A percentile compares a stretch with the other conserved stretches of the same genome.
Evolutionary conservation across 495 filamentous ascomycete genomes (phyloP).

Genomic region (Daldinia caldariorum): DNA sequence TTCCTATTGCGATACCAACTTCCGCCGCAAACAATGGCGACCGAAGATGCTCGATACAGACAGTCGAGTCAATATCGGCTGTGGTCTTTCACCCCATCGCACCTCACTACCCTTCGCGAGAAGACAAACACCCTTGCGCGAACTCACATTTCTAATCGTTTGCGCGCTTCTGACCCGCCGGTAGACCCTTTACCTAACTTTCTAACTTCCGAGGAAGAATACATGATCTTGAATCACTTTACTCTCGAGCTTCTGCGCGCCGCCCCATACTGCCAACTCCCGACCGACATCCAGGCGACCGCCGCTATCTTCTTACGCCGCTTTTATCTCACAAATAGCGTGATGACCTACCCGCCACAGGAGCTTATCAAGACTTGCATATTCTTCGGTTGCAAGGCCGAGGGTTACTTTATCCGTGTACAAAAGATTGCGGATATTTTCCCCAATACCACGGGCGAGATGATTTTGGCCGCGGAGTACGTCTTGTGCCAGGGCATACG

Average conservation of each 20-base stretch:
- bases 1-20: neutral
- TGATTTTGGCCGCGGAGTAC: conserved; percentile 89
- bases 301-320: conserved; percentile 90
- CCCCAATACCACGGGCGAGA: conserved; percentile 72
- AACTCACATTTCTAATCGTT: conserved; percentile 68
- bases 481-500: conserved; percentile 90
- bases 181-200: conserved; percentile 69
- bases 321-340: conserved; percentile 93
- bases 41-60: conserved; percentile 92
- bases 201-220: conserved; percentile 81
- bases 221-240: conserved; percentile 80
- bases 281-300: conserved; percentile 86
- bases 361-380: conserved; percentile 85
- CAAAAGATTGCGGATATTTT: conserved; percentile 67
- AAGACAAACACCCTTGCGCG: conserved; percentile 80
- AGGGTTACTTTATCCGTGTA: conserved; percentile 80
- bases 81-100: conserved; percentile 89
- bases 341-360: conserved; percentile 93
- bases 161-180: conserved; percentile 47
- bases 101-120: conserved; percentile 73
- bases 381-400: conserved; percentile 92
- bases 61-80: conserved; percentile 86
- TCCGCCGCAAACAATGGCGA: conserved; percentile 53
- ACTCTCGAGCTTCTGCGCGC: conserved; percentile 77
- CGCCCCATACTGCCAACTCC: conserved; percentile 78